These are phyloP conservation scores for Penicillium odoratum DNA, from an alignment of 495 filamentous ascomycete genomes.

Conservation along the genomic window DNA sequence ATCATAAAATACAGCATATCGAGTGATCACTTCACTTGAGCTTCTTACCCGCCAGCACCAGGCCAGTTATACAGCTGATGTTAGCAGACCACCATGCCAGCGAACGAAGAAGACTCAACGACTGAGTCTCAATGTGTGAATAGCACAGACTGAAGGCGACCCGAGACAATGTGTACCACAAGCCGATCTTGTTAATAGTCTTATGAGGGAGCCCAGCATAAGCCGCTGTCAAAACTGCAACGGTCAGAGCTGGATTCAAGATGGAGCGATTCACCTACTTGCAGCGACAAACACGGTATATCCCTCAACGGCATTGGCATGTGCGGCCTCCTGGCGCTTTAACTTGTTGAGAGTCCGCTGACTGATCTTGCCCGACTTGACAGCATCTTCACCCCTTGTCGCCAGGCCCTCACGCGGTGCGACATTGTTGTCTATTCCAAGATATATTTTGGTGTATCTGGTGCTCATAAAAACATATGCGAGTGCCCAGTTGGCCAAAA, in stretches of 20 bases:
- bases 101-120: slow-evolving; percentile 41
- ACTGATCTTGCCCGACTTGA: slow-evolving; percentile 50
- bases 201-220: slow-evolving; percentile 37
- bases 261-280: slow-evolving; percentile 22
- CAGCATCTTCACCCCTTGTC: slow-evolving; percentile 47
- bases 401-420: slow-evolving; percentile 46
- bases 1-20: too few species aligned
- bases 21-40: slow-evolving; percentile 14
- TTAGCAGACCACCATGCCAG: slow-evolving; percentile 51
- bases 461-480: slow-evolving; percentile 47
- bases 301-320: slow-evolving; percentile 50
- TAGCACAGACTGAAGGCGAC: slow-evolving; percentile 42
- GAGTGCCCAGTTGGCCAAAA: slow-evolving; percentile 48
- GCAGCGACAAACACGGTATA: slow-evolving; percentile 47
- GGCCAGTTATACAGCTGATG: slow-evolving; percentile 36
- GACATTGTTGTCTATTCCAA: slow-evolving; percentile 51
- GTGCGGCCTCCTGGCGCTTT: slow-evolving; percentile 47
- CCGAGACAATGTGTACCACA: slow-evolving; percentile 46
- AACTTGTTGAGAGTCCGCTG: slow-evolving; percentile 44
- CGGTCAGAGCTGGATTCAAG: slow-evolving; percentile 13
- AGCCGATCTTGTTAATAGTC: slow-evolving; percentile 42
- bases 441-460: slow-evolving; percentile 41
- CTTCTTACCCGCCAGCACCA: slow-evolving; percentile 31
- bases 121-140: slow-evolving; percentile 35
- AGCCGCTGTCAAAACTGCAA: slow-evolving; percentile 29